Evolutionary conservation across 768 basidiomycete species (phyloP), one percentile per base, ranked within the genome.

Genomic region (Leccinum aurantiacum): DNA sequence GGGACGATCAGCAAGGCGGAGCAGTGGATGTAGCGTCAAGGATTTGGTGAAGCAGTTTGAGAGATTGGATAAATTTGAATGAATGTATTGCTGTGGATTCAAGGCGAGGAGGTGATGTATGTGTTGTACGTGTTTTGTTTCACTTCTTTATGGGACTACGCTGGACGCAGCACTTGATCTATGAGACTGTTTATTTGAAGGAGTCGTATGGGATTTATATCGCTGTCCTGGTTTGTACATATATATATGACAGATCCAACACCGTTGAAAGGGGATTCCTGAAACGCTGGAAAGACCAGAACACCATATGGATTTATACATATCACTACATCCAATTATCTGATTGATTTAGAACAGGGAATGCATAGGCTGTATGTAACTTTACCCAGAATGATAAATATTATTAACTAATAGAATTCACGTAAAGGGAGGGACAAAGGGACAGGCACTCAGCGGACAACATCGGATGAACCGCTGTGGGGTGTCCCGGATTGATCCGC

Each of bases 41-140:
- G 89, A 91, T 54, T 70, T 92, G 56, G 83, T 91, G 54, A 79
- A 74, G 69, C 80, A 77, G 31, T 92, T 85, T 65, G 89, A 91
- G 72, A 71, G 51, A 5, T 62, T 65, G 64, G 68, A 69, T 7
- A 15, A 27, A 14, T 24, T 10, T 65, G 62, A 69, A 49, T 8
- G 27, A 9, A 27, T 58, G n/a, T 41, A n/a, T 60, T 13, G 53
- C 41, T 25, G 46, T 41, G 51, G 27, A 53, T 37, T 44, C 41
- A 35, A 29, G 5, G 11, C 9, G 44, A 11, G 38, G 14, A 11
- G 38, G 7, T n/a, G 41, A 56, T 49, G 19, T n/a, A 15, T 58
- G n/a, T 66, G 41, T 54, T 41, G 37, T 50, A 31, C 57, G 49
- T 61, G 44, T 58, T 33, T 57, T 17, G 44, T 58, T 52, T 49